Percentiles rank a stretch among this genome's conserved stretches.
phyloP scores from a whole-genome alignment of 352 stramenopile genomes.

The Pilasporangium apinafurcum region DNA sequence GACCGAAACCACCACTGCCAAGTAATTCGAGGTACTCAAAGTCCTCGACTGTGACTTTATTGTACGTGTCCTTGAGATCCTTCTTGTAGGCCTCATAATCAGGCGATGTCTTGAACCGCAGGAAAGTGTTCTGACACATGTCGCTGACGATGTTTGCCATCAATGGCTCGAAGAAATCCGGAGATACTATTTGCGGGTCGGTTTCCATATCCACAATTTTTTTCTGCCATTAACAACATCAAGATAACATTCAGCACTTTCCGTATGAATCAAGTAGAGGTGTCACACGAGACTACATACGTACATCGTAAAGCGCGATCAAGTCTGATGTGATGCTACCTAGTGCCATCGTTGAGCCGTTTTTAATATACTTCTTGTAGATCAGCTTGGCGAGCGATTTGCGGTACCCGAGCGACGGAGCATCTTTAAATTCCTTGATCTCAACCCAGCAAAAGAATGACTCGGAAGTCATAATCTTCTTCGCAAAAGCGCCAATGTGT shows the following conservation, averaged over 20 bases:
- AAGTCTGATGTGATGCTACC: constrained; percentile 71
- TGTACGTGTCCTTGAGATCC: constrained; percentile 83
- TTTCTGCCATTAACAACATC: constrained; percentile 27
- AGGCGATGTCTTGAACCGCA: constrained; percentile 64
- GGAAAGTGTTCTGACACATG: constrained; percentile 78
- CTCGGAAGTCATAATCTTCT: constrained; percentile 80
- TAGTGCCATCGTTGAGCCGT: constrained; percentile 63
- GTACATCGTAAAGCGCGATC: constrained; percentile 60
- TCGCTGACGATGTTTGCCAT: constrained; percentile 65
- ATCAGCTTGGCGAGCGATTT: constrained; percentile 78
- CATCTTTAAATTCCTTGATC: constrained; percentile 77
- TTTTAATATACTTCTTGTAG: constrained; percentile 83
- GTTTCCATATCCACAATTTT: constrained; percentile 46
- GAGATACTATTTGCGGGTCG: constrained; percentile 29
- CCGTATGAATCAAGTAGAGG: not conserved
- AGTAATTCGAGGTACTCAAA: constrained; percentile 84
- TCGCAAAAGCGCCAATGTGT: constrained; percentile 71
- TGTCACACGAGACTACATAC: constrained; percentile 7
- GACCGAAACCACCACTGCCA: constrained; percentile 87
- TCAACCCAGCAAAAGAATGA: constrained; percentile 86
- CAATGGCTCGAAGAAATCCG: constrained; percentile 65
- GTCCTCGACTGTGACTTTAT: constrained; percentile 78
- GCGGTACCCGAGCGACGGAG: constrained; percentile 56
- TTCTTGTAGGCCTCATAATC: constrained; percentile 73
- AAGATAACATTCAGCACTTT: constrained; percentile 1